Percentiles rank a stretch among this genome's conserved stretches.
phyloP scores from a whole-genome alignment of 2,329 filamentous ascomycete species.

The Apiospora marii region DNA sequence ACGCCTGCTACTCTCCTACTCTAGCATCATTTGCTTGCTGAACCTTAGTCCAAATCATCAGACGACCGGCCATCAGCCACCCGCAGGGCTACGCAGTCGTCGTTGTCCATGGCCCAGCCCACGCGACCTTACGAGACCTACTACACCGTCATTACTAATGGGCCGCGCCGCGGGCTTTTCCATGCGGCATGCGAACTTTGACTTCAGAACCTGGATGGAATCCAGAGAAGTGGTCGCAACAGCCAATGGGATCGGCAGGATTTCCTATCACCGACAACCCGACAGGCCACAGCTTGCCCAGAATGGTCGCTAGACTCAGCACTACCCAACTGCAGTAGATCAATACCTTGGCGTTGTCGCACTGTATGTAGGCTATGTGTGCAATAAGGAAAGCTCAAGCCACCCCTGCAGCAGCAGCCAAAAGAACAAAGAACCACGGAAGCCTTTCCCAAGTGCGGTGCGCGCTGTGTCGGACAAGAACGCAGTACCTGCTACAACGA shows the following conservation, averaged over 20 bases:
- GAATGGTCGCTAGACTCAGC: constrained; percentile 13
- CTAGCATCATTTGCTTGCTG: background rate
- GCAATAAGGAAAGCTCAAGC: background rate
- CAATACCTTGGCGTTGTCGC: constrained; percentile 9
- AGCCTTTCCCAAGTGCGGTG: background rate
- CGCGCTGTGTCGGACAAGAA: background rate
- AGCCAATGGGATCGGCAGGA: constrained; percentile 9
- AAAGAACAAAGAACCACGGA: background rate
- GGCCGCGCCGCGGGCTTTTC: background rate
- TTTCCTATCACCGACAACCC: constrained; percentile 7
- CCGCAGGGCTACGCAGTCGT: constrained; percentile 1
- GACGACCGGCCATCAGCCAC: constrained; percentile 14
- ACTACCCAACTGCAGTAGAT: constrained; percentile 15
- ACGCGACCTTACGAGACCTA: background rate
- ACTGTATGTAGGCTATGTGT: background rate
- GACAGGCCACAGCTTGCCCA: constrained; percentile 3
- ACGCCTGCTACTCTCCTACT: background rate
- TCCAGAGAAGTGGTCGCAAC: background rate
- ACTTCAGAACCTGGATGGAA: background rate
- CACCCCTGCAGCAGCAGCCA: constrained; percentile 4
- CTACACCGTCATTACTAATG: too few species aligned
- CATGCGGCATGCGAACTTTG: background rate
- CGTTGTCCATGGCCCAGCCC: background rate
- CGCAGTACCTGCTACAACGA: background rate
- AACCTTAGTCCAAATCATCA: constrained; percentile 7